Evolutionary conservation across 371 early-diverging fungal species (phyloP).

Genomic region (Mortierella sp.): DNA sequence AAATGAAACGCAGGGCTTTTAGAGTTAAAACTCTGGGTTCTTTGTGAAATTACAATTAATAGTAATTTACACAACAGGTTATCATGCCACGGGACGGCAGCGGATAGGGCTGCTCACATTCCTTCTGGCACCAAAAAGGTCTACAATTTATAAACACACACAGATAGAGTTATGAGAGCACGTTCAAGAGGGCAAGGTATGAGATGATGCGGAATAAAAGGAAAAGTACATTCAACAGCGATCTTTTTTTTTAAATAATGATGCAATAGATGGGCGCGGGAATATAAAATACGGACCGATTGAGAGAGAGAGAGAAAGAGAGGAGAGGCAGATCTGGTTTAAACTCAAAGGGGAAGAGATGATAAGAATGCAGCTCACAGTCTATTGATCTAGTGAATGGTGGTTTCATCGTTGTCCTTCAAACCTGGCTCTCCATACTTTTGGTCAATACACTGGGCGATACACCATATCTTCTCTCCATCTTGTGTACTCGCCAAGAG

Average conservation of each 20-base stretch:
- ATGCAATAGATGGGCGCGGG: not conserved
- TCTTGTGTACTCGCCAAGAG: not conserved
- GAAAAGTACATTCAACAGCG: not conserved
- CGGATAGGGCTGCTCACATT: not conserved
- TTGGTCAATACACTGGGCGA: not conserved
- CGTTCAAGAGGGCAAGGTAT: not conserved
- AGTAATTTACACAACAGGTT: constrained; percentile 3
- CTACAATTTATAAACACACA: not conserved
- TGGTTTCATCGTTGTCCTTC: not conserved
- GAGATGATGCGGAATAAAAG: not conserved
- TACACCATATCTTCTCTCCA: not conserved
- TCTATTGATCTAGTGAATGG: not conserved
- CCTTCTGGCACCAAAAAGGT: not conserved
- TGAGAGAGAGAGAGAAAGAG: not conserved
- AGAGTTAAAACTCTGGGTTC: not conserved
- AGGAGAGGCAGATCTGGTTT: not conserved
- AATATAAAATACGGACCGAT: not conserved
- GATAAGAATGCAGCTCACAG: not conserved
- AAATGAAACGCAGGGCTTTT: no score
- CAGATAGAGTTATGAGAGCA: not conserved
- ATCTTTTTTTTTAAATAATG: no score
- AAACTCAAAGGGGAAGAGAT: no score
- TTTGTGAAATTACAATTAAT: not conserved
- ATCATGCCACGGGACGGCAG: not conserved
- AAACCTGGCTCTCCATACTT: not conserved